Base-by-base conservation (phyloP, 148 eudicot genomes). In the Rhododendron kiyosumense region DNA sequence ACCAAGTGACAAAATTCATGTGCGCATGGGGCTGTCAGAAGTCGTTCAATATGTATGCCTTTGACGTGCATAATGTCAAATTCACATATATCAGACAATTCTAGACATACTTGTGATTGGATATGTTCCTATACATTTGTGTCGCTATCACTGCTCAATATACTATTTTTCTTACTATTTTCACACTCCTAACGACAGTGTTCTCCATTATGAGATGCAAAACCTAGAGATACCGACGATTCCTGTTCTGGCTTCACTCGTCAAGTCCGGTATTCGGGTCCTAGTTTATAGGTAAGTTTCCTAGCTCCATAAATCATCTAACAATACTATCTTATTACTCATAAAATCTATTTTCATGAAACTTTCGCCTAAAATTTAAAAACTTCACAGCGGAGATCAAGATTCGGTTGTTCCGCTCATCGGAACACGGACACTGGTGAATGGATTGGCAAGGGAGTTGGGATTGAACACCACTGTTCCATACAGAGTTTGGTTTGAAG, bases 321-420 rank as follows among this genome's bases (percentile, higher is more conserved):
- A n/a, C n/a, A n/a, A n/a, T n/a, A n/a, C n/a, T n/a, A n/a, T n/a
- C n/a, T n/a, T n/a, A n/a, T n/a, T n/a, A n/a, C n/a, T n/a, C n/a
- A n/a, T n/a, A n/a, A n/a, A n/a, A n/a, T n/a, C n/a, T n/a, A n/a
- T n/a, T n/a, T n/a, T n/a, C n/a, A n/a, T n/a, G n/a, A n/a, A n/a
- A n/a, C n/a, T n/a, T n/a, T n/a, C n/a, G n/a, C n/a, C n/a, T n/a
- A n/a, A n/a, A n/a, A n/a, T n/a, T n/a, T n/a, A 67, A 14, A 59
- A 15, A 73, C n/a, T 18, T 45, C 12, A 11, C 86, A 91, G 92
- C 75, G 92, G 92, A 52, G 92, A 91, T 87, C 97, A 95, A 87
- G 98, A 94, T 89, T 88, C 98, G 7, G 92, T 91, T 28, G 18
- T 94, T 28, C 97, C 98, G 13, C 85, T 95, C 18, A 90, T 79